phyloP scores from a whole-genome alignment of 495 filamentous ascomycete species.

The Penicillium dipodomyicola region DNA sequence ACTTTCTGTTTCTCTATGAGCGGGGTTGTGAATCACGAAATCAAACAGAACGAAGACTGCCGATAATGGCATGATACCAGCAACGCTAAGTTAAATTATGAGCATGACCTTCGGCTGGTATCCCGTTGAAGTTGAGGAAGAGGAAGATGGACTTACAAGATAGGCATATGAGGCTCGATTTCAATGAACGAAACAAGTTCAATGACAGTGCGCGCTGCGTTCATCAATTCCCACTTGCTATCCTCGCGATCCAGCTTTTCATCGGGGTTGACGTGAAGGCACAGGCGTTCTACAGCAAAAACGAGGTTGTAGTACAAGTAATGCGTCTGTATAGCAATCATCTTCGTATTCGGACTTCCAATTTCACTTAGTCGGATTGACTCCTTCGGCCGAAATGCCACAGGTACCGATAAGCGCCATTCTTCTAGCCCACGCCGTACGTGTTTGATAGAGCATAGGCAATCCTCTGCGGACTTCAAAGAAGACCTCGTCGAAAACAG shows the following conservation, averaged over 20 bases:
- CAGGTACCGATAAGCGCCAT: no score
- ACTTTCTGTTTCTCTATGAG: slow-evolving; percentile 27
- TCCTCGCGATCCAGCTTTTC: neutral
- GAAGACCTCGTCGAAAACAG: no score
- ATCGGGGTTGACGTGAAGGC: no score
- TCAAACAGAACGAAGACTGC: slow-evolving; percentile 31
- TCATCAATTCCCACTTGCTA: slow-evolving; percentile 25
- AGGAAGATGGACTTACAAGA: slow-evolving; percentile 29
- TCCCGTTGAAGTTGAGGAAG: neutral
- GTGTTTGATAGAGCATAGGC: no score
- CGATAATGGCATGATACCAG: slow-evolving; percentile 26
- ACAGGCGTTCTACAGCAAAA: no score
- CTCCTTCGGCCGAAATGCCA: no score
- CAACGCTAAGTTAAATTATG: neutral
- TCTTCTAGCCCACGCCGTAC: no score
- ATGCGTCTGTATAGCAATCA: no score
- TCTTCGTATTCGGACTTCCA: no score
- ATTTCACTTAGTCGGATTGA: no score
- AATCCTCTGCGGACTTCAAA: no score
- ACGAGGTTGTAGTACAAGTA: no score
- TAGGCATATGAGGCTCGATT: slow-evolving; percentile 29
- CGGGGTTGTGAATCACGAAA: slow-evolving; percentile 34
- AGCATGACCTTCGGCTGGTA: neutral
- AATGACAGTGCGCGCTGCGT: slow-evolving; percentile 27
- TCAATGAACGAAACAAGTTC: slow-evolving; percentile 35